Base-by-base conservation (phyloP, 164 flowering plant genomes). In the Sextonia rubra region DNA sequence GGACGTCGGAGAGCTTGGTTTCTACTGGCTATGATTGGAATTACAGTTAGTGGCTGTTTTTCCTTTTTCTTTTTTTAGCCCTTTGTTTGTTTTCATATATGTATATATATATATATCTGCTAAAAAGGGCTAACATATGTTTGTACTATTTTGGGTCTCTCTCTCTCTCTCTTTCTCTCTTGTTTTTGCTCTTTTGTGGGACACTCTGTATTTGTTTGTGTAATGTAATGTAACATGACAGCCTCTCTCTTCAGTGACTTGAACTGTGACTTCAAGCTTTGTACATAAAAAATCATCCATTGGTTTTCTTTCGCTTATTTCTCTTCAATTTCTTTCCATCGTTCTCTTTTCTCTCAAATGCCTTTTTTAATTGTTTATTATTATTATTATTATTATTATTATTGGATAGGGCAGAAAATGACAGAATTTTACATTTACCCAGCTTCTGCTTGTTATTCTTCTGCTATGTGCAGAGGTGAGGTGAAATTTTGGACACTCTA, bases 1-100 rank as follows among this genome's bases (percentile, higher is more conserved):
- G 66, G 62, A 70, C 69, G 72, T 68, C 70, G 65, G 83, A 82
- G 47, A 37, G 66, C 65, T 47, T 68, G 30, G 73, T 67, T 62
- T 69, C 80, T 1, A 27, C 26, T 68, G 25, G 81, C 52, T 80
- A 78, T 48, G 73, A 80, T 68, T 84, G 89, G 87, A 77, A 83
- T 32, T 70, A 79, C 25, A 67, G 44, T 7, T 29, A 55, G 18
- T 52, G 32, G 26, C 14, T 7, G 8, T n/a, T 55, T 44, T 47
- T 61, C 12, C 26, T 12, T 20, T 30, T 64, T 20, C 17, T 18
- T 26, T 26, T 64, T 18, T 26, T 17, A 22, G 60, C 69, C 63
- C 56, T 71, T 64, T 14, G 3, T 15, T 71, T 71, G 61, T 60
- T 60, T 15, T 60, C 0, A 7, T 7, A 37, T 37, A 32, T 32